phyloP scores from a whole-genome alignment of 1,284 basidiomycete species.

The Irpex rosettiformis region DNA sequence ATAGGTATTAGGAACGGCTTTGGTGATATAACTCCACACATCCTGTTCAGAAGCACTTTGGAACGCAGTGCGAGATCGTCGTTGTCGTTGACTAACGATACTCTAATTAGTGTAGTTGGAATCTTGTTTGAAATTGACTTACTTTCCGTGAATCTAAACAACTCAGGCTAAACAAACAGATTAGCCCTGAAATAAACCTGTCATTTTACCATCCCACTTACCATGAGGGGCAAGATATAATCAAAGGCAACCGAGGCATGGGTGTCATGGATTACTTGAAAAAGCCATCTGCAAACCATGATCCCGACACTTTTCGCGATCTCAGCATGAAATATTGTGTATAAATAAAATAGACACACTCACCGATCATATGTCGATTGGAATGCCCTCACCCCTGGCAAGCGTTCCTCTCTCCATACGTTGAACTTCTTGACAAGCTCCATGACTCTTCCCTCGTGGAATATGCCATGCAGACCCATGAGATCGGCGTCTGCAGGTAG shows the following conservation, averaged over 20 bases:
- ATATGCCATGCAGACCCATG: slow-evolving; percentile 72
- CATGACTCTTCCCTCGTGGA: slow-evolving; percentile 54
- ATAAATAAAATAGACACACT: too few relatives aligned
- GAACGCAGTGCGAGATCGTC: slow-evolving; percentile 61
- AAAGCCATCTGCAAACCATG: slow-evolving; percentile 74
- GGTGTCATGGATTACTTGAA: slow-evolving; percentile 68
- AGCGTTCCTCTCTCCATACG: slow-evolving; percentile 63
- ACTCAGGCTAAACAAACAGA: slow-evolving; percentile 48
- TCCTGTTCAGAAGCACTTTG: slow-evolving; percentile 59
- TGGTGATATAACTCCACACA: slow-evolving; percentile 73
- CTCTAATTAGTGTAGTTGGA: slow-evolving; percentile 5
- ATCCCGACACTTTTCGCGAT: slow-evolving; percentile 48
- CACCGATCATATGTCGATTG: slow-evolving; percentile 82
- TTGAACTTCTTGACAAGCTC: slow-evolving; percentile 64
- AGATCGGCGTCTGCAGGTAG: slow-evolving; percentile 61
- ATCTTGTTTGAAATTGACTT: slow-evolving; percentile 13
- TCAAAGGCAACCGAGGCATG: slow-evolving; percentile 76
- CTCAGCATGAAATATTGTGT: slow-evolving; percentile 1
- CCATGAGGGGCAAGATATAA: slow-evolving; percentile 78
- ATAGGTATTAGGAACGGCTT: slow-evolving; percentile 53
- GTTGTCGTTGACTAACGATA: slow-evolving; percentile 58
- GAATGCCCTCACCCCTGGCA: slow-evolving; percentile 72
- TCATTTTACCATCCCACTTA: slow-evolving; percentile 23
- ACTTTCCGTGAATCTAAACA: slow-evolving; percentile 73
- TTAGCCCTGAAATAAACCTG: not conserved